A percentile compares a stretch with the other conserved stretches of the same genome.
Evolutionary conservation across 23 red algal genomes (phyloP).

Genomic region (Porphyridium purpureum): DNA sequence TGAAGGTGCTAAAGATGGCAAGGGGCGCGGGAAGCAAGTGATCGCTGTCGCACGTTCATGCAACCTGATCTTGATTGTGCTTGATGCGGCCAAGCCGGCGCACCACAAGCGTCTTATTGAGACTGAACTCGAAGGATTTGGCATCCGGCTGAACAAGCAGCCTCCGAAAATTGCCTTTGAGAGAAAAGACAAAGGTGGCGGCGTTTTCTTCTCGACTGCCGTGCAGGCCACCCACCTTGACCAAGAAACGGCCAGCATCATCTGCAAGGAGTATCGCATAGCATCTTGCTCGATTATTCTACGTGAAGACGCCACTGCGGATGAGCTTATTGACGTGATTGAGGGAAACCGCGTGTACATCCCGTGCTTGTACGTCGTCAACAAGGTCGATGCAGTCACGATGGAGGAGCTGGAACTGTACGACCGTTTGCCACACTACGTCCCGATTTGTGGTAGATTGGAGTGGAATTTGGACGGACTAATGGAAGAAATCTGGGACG

Average conservation of each 20-base stretch:
- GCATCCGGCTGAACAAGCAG: constrained; percentile 87
- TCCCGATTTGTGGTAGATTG: constrained; percentile 63
- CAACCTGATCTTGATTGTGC: constrained; percentile 73
- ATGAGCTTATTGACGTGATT: constrained; percentile 96
- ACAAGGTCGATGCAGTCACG: constrained; percentile 89
- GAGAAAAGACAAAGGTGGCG: constrained; percentile 80
- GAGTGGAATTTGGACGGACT: constrained; percentile 91
- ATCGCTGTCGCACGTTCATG: constrained; percentile 96
- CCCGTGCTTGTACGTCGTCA: constrained; percentile 74
- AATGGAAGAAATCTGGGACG: constrained; percentile 71
- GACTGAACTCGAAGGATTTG: constrained; percentile 82
- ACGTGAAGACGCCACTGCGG: constrained; percentile 49
- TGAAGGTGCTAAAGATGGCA: constrained; percentile 93
- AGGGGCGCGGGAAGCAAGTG: constrained; percentile 85
- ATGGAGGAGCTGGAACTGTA: constrained; percentile 94
- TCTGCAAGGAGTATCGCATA: constrained; percentile 75
- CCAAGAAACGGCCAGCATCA: constrained; percentile 40
- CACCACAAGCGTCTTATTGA: constrained; percentile 81
- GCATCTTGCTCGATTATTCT: too few relatives aligned
- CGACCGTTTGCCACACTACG: constrained; percentile 59
- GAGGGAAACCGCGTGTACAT: constrained; percentile 92
- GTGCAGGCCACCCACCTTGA: constrained; percentile 46
- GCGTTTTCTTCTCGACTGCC: constrained; percentile 75
- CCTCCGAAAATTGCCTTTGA: constrained; percentile 49
- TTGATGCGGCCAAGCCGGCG: constrained; percentile 81